Evolutionary conservation across 495 filamentous ascomycete species (phyloP), one percentile per base, ranked within the genome.

Genomic region (Xylaria nigripes): DNA sequence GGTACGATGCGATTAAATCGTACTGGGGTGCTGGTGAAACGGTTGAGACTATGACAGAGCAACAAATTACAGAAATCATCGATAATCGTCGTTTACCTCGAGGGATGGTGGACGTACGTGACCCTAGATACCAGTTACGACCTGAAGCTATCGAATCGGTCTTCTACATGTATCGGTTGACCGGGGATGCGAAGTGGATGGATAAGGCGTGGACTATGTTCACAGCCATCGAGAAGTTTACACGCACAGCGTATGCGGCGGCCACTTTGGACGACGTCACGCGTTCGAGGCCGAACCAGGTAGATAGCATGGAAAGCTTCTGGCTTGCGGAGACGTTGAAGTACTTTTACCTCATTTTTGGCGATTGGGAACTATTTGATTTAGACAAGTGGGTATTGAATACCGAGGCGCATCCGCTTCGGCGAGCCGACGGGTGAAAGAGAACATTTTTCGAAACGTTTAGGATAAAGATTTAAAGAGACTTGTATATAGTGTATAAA

Each of bases 321-420:
- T 82, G 78, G 72, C 58, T 76, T 50, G 81, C 84, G 3, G 86
- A 90, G 67, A 89, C 86, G 19, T 66, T 90, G 55, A 95, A 94
- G 62, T 94, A 95, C 67, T 90, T 91, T 60, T 95, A 89, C 56
- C 68, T 94, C 54, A 80, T 91, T 34, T 95, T 90, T 59, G 83
- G 80, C 21, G 85, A 89, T 32, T 84, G 86, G 22, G 76, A 81
- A 51, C 66, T 83, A 47, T 73, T 88, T 22, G 85, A 78, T 68
- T 69, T 95, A 62, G 71, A 76, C 54, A 60, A 72, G 52, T 72
- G 68, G 64, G 69, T 72, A 29, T 59, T 76, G 59, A 91, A 87
- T 61, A 90, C 87, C 7, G 86, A 91, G 69, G 86, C 87, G 27
- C 87, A 90, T 74, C 81, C 86, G 6, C 80, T 91, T 48, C 79